Evolutionary conservation across 129 eudicot species (phyloP).

Genomic region (Gnaphalium uliginosum): DNA sequence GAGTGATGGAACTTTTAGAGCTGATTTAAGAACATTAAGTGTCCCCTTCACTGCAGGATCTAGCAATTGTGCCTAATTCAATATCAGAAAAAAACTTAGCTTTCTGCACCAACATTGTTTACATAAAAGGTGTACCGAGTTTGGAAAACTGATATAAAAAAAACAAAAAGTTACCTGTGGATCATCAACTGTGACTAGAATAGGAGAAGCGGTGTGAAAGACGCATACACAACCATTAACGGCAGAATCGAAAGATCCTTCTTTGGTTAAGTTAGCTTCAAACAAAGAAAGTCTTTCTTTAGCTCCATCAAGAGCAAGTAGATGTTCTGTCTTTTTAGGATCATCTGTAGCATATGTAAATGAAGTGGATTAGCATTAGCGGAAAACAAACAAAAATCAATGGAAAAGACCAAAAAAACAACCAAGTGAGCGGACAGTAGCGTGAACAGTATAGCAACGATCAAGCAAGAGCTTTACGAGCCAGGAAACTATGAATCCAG

Average conservation of each 20-base stretch:
- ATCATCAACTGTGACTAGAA: not conserved
- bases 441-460: constrained; percentile 51
- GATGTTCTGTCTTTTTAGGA: constrained; percentile 1
- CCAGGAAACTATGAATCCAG: constrained; percentile 64
- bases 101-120: not conserved
- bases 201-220: constrained; percentile 16
- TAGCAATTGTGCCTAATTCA: constrained; percentile 38
- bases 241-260: constrained; percentile 5
- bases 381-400: not conserved
- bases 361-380: not conserved
- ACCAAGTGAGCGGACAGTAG: constrained; percentile 48
- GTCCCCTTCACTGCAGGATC: constrained; percentile 58
- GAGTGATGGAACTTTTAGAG: constrained; percentile 39
- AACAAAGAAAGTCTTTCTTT: constrained; percentile 8
- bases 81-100: not conserved
- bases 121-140: too few species aligned
- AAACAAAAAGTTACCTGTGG: not conserved
- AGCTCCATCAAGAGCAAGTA: constrained; percentile 20
- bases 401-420: not conserved
- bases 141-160: too few species aligned
- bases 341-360: not conserved
- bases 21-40: constrained; percentile 46
- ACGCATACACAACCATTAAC: constrained; percentile 13
- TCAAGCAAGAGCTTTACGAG: constrained; percentile 48
- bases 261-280: not conserved